phyloP scores from a whole-genome alignment of 176 grass and related monocot genomes.

The Phragmites australis region DNA sequence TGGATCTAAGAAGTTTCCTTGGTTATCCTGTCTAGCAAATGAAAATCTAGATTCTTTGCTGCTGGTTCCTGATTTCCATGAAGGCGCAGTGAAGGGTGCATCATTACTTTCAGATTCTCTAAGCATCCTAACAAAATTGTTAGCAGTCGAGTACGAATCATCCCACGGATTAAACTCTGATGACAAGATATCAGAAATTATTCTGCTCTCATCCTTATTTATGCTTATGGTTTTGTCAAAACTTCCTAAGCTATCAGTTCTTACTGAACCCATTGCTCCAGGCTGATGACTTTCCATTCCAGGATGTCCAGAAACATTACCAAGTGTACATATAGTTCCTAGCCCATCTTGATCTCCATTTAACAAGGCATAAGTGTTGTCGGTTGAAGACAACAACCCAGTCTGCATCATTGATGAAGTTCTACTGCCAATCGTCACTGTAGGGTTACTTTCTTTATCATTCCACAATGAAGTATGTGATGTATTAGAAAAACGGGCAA shows the following conservation, averaged over 20 bases:
- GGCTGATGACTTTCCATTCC: slow-evolving; percentile 36
- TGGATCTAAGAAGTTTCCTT: slow-evolving; percentile 49
- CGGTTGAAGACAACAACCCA: slow-evolving; percentile 10
- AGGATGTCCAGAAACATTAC: slow-evolving; percentile 45
- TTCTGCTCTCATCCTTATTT: slow-evolving; percentile 80
- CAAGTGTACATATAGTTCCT: slow-evolving; percentile 40
- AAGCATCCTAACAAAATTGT: slow-evolving; percentile 70
- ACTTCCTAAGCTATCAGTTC: slow-evolving; percentile 45
- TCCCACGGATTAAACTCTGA: slow-evolving; percentile 97
- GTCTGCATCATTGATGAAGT: slow-evolving; percentile 39
- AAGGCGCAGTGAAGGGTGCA: slow-evolving; percentile 33
- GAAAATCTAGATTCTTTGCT: slow-evolving; percentile 85
- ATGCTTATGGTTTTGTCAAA: slow-evolving; percentile 57
- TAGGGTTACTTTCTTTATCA: slow-evolving; percentile 32
- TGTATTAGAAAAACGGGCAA: slow-evolving; percentile 27
- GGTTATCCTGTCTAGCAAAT: slow-evolving; percentile 92
- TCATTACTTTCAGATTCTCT: slow-evolving; percentile 58
- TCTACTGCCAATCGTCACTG: slow-evolving; percentile 17
- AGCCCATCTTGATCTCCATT: slow-evolving; percentile 46
- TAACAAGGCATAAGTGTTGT: slow-evolving; percentile 29
- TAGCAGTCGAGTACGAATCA: slow-evolving; percentile 58
- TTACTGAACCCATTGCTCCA: slow-evolving; percentile 36
- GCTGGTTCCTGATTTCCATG: slow-evolving; percentile 57
- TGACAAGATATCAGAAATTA: slow-evolving; percentile 84
- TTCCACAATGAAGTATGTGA: slow-evolving; percentile 37